Base-by-base conservation (phyloP, 768 basidiomycete species). In the Pulveroboletus sp. region DNA sequence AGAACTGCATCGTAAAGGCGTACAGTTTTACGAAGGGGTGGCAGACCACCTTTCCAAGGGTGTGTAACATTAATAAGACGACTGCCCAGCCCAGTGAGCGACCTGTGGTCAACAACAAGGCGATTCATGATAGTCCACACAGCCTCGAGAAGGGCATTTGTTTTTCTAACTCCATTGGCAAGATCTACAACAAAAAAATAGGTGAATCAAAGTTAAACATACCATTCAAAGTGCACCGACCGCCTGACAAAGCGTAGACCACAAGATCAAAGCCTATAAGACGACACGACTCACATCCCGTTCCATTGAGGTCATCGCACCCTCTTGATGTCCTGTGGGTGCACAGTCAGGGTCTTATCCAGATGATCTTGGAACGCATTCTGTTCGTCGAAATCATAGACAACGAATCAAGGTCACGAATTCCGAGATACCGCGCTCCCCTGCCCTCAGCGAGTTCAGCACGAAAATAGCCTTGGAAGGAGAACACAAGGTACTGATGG, bases 141-240 rank as follows among this genome's bases (percentile, higher is more conserved):
- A 30, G 61, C 62, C 53, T 79, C 77, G 0, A 76, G 75, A 10
- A 79, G 64, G 1, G 75, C 74, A 50, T 79, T 77, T 38, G 69
- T 63, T 65, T 79, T 79, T 1, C 69, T 67, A 11, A 68, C 32
- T 13, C 9, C 73, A 18, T 63, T 54, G 39, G 78, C 64, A 8
- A 79, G 56, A 49, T 78, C 76, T 56, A 69, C 58, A 57, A 48
- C 58, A 60, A 31, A 58, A 52, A 11, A 60, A 64, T 7, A 65
- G 61, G 60, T 28, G 10, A 42, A 60, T 1, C 21, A 56, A 60
- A 27, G 3, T 4, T 35, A 52, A 41, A 5, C 18, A 35, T 5
- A 26, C 11, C 51, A 54, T 15, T 18, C 6, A 9, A 37, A 44
- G 17, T 62, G 39, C 26, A 68, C 64, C 57, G 14, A 65, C 43